Base-by-base conservation (phyloP, 305 asterid genomes). In the Fraxinus dipetala region DNA sequence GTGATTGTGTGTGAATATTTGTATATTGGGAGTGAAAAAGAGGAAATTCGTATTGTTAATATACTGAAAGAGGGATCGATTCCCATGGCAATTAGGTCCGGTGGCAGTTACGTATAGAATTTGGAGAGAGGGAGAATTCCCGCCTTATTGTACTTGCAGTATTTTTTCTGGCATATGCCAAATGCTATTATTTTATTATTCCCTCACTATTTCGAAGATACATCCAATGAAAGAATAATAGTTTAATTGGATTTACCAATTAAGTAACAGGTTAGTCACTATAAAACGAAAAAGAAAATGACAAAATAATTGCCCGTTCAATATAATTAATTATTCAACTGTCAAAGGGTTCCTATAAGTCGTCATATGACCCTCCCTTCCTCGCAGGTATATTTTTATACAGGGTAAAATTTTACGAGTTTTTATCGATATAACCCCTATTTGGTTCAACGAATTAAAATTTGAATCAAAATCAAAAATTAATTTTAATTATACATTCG, bases 41-140 rank as follows among this genome's bases (percentile, higher is more conserved):
- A 14, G 28, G 69, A 30, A 16, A 77, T 3, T 30, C 22, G 40
- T 8, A 30, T 4, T 20, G n/a, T 77, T 51, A 77, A 54, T 77
- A 77, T 51, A 59, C 72, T 24, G 75, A 65, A 13, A n/a, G 75
- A 31, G 43, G 84, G 77, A 82, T 86, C 86, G 75, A 83, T 84
- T 79, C 76, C 82, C 83, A 74, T 79, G 2, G 84, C 85, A 48
- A 79, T 56, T 84, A 73, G 85, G 79, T 24, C 28, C 18, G 45
- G 32, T 86, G 81, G 80, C 31, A 67, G 34, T 63, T 75, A 48
- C 84, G 48, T 76, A 70, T 10, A 56, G 67, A 70, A 76, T 26
- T 73, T 45, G 28, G 72, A 45, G 22, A 34, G 69, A 9, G 78
- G 5, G 24, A 7, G 14, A 24, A n/a, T 78, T 81, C 80, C 83